Evolutionary conservation across 805 yeast species (phyloP).

Genomic region (Hanseniaspora opuntiae): DNA sequence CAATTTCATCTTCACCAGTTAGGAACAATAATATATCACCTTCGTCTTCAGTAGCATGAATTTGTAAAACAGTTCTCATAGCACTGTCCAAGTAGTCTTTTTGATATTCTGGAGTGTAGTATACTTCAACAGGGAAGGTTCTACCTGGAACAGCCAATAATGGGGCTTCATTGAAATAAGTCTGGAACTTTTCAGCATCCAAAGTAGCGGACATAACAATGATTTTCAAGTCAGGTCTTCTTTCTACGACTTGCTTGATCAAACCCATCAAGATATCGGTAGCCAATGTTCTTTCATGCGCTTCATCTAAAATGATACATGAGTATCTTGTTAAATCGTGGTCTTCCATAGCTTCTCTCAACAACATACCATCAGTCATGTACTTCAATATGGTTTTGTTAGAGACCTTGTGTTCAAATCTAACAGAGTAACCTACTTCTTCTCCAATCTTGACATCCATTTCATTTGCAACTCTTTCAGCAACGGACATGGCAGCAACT

Average conservation of each 20-base stretch:
- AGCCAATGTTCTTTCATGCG: slow-evolving; percentile 93
- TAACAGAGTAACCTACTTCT: slow-evolving; percentile 88
- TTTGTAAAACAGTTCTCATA: slow-evolving; percentile 85
- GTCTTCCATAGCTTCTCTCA: slow-evolving; percentile 95
- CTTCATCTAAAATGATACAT: slow-evolving; percentile 89
- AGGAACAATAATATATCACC: slow-evolving; percentile 80
- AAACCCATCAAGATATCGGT: slow-evolving; percentile 95
- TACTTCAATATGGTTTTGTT: slow-evolving; percentile 74
- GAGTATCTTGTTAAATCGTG: slow-evolving; percentile 68
- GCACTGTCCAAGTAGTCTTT: slow-evolving; percentile 91
- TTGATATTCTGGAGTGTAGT: slow-evolving; percentile 93
- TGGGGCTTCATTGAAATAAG: slow-evolving; percentile 82
- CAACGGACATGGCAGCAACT: slow-evolving; percentile 98
- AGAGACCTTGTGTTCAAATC: slow-evolving; percentile 83
- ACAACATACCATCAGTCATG: slow-evolving; percentile 97
- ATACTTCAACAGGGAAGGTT: slow-evolving; percentile 93
- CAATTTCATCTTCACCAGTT: slow-evolving; percentile 97
- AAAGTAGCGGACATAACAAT: slow-evolving; percentile 95
- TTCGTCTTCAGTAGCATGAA: slow-evolving; percentile 89
- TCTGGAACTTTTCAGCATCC: slow-evolving; percentile 92
- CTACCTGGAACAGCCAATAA: slow-evolving; percentile 93
- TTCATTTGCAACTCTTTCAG: slow-evolving; percentile 93
- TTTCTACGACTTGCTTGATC: slow-evolving; percentile 60
- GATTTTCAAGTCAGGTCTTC: slow-evolving; percentile 80
- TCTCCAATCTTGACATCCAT: slow-evolving; percentile 87